phyloP scores from a whole-genome alignment of 345 rosid species.

The Brassica rapa region DNA sequence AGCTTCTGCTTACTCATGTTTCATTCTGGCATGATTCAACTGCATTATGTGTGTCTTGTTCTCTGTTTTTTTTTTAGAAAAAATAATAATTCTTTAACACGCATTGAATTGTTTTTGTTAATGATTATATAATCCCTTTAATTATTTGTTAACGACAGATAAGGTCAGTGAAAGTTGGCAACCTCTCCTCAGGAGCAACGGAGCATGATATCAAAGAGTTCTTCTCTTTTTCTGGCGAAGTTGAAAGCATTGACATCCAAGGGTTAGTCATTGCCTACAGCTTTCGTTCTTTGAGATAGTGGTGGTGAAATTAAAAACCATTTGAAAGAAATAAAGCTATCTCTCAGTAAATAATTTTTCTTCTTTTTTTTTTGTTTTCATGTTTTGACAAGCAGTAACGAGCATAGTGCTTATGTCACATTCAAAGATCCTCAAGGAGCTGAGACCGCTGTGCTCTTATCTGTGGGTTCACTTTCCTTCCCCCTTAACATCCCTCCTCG shows the following conservation, averaged over 20 bases:
- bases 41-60: too few species aligned
- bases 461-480: slow-evolving; percentile 47
- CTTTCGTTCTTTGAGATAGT: neutral
- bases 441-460: slow-evolving; percentile 83
- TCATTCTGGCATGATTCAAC: too few species aligned
- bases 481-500: neutral
- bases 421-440: slow-evolving; percentile 86
- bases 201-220: slow-evolving; percentile 86
- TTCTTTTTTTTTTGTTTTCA: slow-evolving; percentile 14
- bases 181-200: slow-evolving; percentile 69
- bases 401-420: slow-evolving; percentile 69
- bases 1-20: too few species aligned
- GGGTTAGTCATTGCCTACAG: slow-evolving; percentile 44
- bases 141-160: slow-evolving; percentile 40
- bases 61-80: too few species aligned
- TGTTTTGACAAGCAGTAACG: slow-evolving; percentile 36
- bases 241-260: slow-evolving; percentile 63
- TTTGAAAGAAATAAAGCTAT: neutral
- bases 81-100: too few species aligned
- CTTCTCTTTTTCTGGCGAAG: slow-evolving; percentile 91
- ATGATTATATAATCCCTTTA: neutral
- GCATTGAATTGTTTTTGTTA: neutral
- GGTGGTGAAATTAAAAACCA: too few species aligned
- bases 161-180: slow-evolving; percentile 74
- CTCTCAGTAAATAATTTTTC: neutral